Percentiles rank a stretch among this genome's conserved stretches.
phyloP scores from a whole-genome alignment of 192 early-diverging fungal species.

The Umbelopsis sp. region DNA sequence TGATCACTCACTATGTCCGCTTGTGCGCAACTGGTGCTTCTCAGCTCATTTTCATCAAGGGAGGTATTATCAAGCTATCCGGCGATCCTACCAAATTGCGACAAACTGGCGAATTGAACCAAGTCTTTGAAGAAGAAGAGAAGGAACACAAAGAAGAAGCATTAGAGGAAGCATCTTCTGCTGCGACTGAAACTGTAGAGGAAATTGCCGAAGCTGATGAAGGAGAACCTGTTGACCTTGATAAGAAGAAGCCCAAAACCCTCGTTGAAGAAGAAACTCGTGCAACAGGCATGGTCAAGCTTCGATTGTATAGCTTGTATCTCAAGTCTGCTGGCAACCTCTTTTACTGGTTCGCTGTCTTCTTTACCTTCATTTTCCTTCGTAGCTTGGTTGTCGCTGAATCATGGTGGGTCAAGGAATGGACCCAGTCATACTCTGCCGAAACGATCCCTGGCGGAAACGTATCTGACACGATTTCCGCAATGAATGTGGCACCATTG shows the following conservation, averaged over 20 bases:
- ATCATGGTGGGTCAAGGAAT: conserved; percentile 67
- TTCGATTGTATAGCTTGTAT: conserved; percentile 77
- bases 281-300: conserved; percentile 79
- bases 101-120: conserved; percentile 22
- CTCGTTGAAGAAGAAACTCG: conserved; percentile 53
- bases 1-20: conserved; percentile 85
- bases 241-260: conserved; percentile 35
- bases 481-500: background rate
- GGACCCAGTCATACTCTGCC: conserved; percentile 39
- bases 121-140: conserved; percentile 37
- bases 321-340: conserved; percentile 61
- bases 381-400: conserved; percentile 58
- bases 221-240: conserved; percentile 27
- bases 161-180: background rate
- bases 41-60: conserved; percentile 52
- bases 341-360: conserved; percentile 61
- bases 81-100: conserved; percentile 24
- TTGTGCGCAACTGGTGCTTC: conserved; percentile 57
- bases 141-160: conserved; percentile 23
- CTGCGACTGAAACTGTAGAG: conserved; percentile 17
- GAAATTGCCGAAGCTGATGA: background rate
- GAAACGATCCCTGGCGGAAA: background rate
- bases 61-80: conserved; percentile 45
- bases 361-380: conserved; percentile 39
- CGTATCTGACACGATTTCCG: background rate